These are phyloP conservation scores for Protomyces inouyei DNA, from an alignment of 1,139 yeast species.

Conservation along the genomic window DNA sequence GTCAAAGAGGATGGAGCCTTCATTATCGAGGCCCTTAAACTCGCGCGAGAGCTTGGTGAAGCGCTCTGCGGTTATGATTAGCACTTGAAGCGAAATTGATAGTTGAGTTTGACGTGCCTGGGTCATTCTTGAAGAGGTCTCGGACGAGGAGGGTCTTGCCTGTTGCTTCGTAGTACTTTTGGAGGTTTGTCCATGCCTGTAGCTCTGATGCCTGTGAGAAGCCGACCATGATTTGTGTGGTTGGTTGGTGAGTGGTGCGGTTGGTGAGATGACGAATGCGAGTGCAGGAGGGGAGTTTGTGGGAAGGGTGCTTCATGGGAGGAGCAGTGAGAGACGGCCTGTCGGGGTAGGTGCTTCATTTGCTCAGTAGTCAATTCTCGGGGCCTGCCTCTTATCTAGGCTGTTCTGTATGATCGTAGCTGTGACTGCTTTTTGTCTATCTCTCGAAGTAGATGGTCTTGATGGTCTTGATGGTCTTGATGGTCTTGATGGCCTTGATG, in stretches of 20 bases:
- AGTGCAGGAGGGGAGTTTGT: neutral
- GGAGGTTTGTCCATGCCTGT: slow-evolving; percentile 79
- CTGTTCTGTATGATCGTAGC: neutral
- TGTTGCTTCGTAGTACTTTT: slow-evolving; percentile 58
- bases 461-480: too few species aligned
- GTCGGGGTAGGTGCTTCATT: neutral
- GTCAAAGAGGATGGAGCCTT: slow-evolving; percentile 83
- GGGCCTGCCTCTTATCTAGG: neutral
- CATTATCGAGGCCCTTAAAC: slow-evolving; percentile 59
- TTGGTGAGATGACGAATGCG: neutral
- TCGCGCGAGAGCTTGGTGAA: slow-evolving; percentile 70
- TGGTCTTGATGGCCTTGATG: too few species aligned
- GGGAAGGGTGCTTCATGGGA: neutral
- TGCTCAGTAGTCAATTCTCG: neutral
- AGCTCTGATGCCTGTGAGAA: slow-evolving; percentile 69
- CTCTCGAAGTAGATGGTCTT: too few species aligned
- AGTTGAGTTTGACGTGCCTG: slow-evolving; percentile 35
- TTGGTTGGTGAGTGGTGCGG: neutral
- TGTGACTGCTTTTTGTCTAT: too few species aligned
- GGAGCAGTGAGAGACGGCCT: neutral
- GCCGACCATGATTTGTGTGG: slow-evolving; percentile 39
- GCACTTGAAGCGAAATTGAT: neutral
- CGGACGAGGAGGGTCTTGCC: slow-evolving; percentile 69
- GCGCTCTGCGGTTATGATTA: slow-evolving; percentile 41
- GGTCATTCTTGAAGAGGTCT: slow-evolving; percentile 70